Conservation (phyloP, 352 stramenopile species). For the Pythium rhizo-oryzae region DNA sequence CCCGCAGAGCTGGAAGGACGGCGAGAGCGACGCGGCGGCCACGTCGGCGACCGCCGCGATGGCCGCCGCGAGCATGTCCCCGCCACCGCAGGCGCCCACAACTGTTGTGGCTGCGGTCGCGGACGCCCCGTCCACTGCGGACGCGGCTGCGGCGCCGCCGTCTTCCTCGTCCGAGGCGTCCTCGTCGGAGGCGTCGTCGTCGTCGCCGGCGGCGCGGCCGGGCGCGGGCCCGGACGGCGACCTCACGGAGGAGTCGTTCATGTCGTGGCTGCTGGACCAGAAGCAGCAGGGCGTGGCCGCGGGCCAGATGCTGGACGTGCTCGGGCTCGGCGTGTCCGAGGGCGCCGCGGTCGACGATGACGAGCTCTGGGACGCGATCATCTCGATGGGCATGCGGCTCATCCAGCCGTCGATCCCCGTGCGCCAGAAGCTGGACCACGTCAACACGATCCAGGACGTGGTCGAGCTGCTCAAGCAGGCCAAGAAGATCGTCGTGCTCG, state of each 20-base stretch:
- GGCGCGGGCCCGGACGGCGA: conserved; percentile 27
- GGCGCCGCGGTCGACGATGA: conserved; percentile 77
- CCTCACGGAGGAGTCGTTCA: conserved; percentile 79
- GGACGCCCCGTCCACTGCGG: background rate
- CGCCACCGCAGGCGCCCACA: background rate
- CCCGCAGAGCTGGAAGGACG: conserved; percentile 26
- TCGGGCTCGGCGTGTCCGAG: conserved; percentile 82
- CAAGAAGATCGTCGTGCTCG: conserved; percentile 92
- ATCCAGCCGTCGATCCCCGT: conserved; percentile 65
- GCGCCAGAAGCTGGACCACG: conserved; percentile 31
- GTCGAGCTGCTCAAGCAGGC: conserved; percentile 66
- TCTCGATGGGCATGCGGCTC: conserved; percentile 84
- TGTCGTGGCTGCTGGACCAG: conserved; percentile 78
- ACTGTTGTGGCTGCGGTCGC: background rate
- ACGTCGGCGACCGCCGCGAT: conserved; percentile 23
- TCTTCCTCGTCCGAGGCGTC: background rate
- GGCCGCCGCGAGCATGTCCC: conserved; percentile 22
- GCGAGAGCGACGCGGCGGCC: conserved; percentile 6
- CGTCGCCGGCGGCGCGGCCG: conserved; percentile 10
- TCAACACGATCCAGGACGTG: conserved; percentile 76
- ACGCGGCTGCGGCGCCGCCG: background rate
- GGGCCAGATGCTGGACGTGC: conserved; percentile 73
- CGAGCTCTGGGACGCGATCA: conserved; percentile 84
- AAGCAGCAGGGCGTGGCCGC: conserved; percentile 65
- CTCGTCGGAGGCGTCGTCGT: background rate